A percentile compares a stretch with the other conserved stretches of the same genome.
Conservation (phyloP, 345 rosid genomes). For the Erysimum cheiranthoides region DNA sequence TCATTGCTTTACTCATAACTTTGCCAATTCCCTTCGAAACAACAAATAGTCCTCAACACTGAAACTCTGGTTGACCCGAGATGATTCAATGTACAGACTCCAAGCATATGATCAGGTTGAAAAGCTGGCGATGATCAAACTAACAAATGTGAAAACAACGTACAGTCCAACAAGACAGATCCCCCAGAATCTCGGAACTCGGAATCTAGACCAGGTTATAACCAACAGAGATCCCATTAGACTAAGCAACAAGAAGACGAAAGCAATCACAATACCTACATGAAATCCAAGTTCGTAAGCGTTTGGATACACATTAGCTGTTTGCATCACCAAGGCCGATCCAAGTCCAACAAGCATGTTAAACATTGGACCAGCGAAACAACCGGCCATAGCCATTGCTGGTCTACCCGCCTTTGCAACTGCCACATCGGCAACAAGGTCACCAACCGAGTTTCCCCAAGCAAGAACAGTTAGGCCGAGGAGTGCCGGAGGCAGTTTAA, state of each 20-base stretch:
- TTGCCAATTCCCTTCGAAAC: conserved; percentile 1
- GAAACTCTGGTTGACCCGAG: conserved; percentile 1
- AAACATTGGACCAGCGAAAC: conserved; percentile 98
- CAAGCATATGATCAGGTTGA: conserved; percentile 51
- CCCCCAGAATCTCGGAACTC: conserved; percentile 93
- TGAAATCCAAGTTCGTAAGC: conserved; percentile 84
- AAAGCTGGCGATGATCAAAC: conserved; percentile 66
- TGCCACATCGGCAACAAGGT: conserved; percentile 95
- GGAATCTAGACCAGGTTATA: conserved; percentile 92
- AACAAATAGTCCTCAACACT: conserved; percentile 5
- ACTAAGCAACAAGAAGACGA: conserved; percentile 87
- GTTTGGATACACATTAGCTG: conserved; percentile 72
- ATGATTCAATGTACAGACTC: conserved; percentile 7
- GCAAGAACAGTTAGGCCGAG: conserved; percentile 95
- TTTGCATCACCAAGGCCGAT: conserved; percentile 76
- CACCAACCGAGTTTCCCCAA: conserved; percentile 99
- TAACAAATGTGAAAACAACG: conserved; percentile 67
- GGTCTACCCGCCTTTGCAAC: conserved; percentile 98
- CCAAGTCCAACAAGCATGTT: conserved; percentile 99
- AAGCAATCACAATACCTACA: conserved; percentile 80
- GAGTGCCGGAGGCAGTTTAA: conserved; percentile 78
- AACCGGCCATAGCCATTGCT: conserved; percentile 99
- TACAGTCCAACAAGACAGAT: conserved; percentile 92
- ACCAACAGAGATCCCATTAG: conserved; percentile 93
- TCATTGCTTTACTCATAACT: conserved; percentile 3